Evolutionary conservation across 2,329 filamentous ascomycete genomes (phyloP).

Genomic region (Penicillium crustosum): DNA sequence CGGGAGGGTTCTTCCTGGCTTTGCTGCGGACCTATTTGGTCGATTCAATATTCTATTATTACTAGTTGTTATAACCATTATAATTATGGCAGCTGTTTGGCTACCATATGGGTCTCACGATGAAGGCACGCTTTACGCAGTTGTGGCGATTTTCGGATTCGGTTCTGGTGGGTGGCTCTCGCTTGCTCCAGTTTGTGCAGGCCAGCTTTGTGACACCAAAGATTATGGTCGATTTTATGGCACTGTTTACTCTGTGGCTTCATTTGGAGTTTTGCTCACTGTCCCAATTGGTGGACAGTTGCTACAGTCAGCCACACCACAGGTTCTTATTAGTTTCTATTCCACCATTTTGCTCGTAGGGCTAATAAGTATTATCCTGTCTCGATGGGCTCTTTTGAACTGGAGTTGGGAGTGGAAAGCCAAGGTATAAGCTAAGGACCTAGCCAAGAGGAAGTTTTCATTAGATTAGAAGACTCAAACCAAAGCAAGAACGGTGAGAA

Average conservation of each 20-base stretch:
- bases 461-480: neutral
- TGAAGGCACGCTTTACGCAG: slow-evolving; percentile 45
- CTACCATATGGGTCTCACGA: slow-evolving; percentile 47
- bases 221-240: slow-evolving; percentile 52
- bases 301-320: slow-evolving; percentile 47
- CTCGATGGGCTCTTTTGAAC: slow-evolving; percentile 39
- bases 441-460: neutral
- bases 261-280: slow-evolving; percentile 48
- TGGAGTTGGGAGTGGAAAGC: slow-evolving; percentile 42
- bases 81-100: slow-evolving; percentile 47
- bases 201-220: slow-evolving; percentile 48
- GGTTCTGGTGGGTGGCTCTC: slow-evolving; percentile 52
- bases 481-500: too few species aligned
- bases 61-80: slow-evolving; percentile 38
- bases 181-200: slow-evolving; percentile 48
- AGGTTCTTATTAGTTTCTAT: slow-evolving; percentile 49
- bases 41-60: slow-evolving; percentile 48
- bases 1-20: slow-evolving; percentile 47
- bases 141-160: slow-evolving; percentile 51
- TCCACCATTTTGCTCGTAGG: slow-evolving; percentile 44
- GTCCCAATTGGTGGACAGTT: slow-evolving; percentile 50
- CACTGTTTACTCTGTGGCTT: slow-evolving; percentile 49
- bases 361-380: slow-evolving; percentile 28
- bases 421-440: slow-evolving; percentile 29
- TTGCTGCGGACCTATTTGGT: slow-evolving; percentile 46